These are phyloP conservation scores for Beauveria pseudobassiana DNA, from an alignment of 2,329 filamentous ascomycete genomes.

Conservation along the genomic window DNA sequence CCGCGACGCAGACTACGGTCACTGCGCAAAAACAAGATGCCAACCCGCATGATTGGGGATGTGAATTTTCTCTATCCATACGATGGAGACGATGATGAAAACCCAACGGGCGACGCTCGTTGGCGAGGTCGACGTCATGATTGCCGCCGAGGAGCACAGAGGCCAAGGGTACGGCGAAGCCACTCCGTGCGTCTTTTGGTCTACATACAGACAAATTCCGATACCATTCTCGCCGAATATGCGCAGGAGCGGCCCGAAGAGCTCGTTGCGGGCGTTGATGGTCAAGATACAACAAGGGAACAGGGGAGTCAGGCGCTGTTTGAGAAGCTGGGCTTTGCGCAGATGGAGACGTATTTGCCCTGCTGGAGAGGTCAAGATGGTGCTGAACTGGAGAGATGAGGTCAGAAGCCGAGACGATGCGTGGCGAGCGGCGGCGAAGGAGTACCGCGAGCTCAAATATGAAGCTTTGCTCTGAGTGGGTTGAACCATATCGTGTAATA, in stretches of 20 bases:
- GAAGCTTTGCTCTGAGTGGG: no score
- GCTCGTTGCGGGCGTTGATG: constrained; percentile 41
- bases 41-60: constrained; percentile 60
- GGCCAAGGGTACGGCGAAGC: constrained; percentile 58
- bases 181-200: constrained; percentile 61
- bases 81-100: constrained; percentile 42
- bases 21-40: constrained; percentile 44
- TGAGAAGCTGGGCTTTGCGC: constrained; percentile 41
- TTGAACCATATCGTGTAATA: no score
- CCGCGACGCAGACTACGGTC: constrained; percentile 6
- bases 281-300: constrained; percentile 54
- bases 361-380: constrained; percentile 50
- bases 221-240: constrained; percentile 45
- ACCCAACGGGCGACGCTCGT: constrained; percentile 27
- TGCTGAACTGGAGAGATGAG: constrained; percentile 27
- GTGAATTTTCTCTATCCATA: constrained; percentile 64
- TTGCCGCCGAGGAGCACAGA: constrained; percentile 53
- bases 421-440: constrained; percentile 13
- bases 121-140: constrained; percentile 84
- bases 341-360: constrained; percentile 39
- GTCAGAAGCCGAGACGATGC: constrained; percentile 18
- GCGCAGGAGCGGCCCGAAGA: constrained; percentile 9
- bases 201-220: constrained; percentile 53
- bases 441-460: constrained; percentile 1
- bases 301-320: constrained; percentile 43